phyloP scores from a whole-genome alignment of 2,329 filamentous ascomycete genomes.

The Madurella fahalii region DNA sequence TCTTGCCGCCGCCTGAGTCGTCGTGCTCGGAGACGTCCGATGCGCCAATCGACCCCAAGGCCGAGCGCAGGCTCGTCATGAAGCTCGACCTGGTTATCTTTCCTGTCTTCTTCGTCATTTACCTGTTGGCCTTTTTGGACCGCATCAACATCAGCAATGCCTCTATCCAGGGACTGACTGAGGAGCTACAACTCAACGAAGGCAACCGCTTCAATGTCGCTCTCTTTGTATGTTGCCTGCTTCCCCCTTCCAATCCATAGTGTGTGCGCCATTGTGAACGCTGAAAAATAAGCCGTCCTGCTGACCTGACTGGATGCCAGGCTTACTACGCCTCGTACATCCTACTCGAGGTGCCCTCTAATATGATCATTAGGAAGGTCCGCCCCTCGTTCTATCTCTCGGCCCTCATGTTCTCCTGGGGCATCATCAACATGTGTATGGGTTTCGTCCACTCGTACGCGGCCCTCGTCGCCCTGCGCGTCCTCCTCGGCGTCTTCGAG shows the following conservation, averaged over 20 bases:
- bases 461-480: slow-evolving; percentile 38
- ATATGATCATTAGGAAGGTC: slow-evolving; percentile 38
- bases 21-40: not conserved
- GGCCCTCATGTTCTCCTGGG: slow-evolving; percentile 41
- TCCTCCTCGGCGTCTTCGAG: slow-evolving; percentile 40
- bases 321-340: slow-evolving; percentile 37
- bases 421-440: slow-evolving; percentile 44
- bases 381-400: slow-evolving; percentile 36
- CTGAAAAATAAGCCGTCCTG: too few relatives aligned
- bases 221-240: slow-evolving; percentile 30
- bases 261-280: not conserved
- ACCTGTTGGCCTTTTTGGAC: slow-evolving; percentile 41
- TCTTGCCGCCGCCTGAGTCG: not conserved
- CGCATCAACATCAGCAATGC: slow-evolving; percentile 48
- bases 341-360: slow-evolving; percentile 40
- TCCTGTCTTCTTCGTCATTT: slow-evolving; percentile 38
- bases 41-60: slow-evolving; percentile 15
- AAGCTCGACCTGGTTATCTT: slow-evolving; percentile 42
- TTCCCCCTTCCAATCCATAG: not conserved
- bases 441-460: slow-evolving; percentile 41
- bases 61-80: slow-evolving; percentile 35
- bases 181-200: slow-evolving; percentile 37
- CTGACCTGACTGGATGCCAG: not conserved
- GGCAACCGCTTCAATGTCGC: slow-evolving; percentile 43
- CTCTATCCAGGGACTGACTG: slow-evolving; percentile 35